Base-by-base conservation (phyloP, 257 asterid genomes). In the Orobanche coerulescens region DNA sequence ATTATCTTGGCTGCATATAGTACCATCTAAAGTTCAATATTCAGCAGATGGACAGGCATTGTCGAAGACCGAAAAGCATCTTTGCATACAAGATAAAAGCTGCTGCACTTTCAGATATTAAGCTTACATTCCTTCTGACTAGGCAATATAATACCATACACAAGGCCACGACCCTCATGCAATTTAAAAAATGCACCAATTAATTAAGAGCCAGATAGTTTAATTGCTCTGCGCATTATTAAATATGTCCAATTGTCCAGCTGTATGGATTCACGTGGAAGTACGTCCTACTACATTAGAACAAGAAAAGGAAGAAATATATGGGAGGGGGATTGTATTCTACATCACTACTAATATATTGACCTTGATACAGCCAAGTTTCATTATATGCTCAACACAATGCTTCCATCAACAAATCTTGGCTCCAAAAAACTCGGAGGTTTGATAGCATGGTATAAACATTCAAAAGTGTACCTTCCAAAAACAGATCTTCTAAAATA, bases 311-410 rank as follows among this genome's bases (percentile, higher is more conserved):
- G 12, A 3, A 22, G 20, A 52, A 50, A 28, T 11, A 30, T 15
- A 60, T 11, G 37, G 6, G 42, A 46, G 65, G 5, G n/a, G 4
- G 4, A 12, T 37, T 2, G 24, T 16, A 47, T 31, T 46, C 66
- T 73, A 53, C 58, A 57, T 49, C 65, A 36, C 52, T 59, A 26
- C 59, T 40, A 34, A 14, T 31, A n/a, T 54, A 33, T 53, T 8
- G 15, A 44, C 42, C 58, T 43, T 36, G 31, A 51, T 59, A 24
- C 50, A 61, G 70, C 65, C 66, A 78, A 61, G 75, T 65, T n/a
- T n/a, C n/a, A n/a, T n/a, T 48, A 73, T 26, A 47, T 30, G 58
- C 83, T 71, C 82, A 74, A 77, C 78, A 64, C 51, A 57, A 44
- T 44, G 73, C 67, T 58, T 64, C 72, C 62, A 49, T 26, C 71